Base-by-base conservation (phyloP, 495 filamentous ascomycete genomes). In the Neurospora sp. region DNA sequence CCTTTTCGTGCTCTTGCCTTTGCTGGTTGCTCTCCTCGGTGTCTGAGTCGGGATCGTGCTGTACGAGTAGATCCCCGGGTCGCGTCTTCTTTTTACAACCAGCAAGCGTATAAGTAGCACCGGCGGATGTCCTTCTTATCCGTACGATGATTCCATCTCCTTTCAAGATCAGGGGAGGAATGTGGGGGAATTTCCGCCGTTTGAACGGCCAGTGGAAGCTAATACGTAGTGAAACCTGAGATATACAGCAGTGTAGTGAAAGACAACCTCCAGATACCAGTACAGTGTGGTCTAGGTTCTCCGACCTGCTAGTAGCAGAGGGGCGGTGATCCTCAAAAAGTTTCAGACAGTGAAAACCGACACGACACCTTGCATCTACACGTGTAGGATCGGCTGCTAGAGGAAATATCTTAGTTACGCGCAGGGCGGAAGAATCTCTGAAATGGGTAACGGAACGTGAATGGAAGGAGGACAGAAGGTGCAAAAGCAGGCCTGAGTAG, bases 51-150 rank as follows among this genome's bases (percentile, higher is more conserved):
- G 78, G 69, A 77, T 69, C 73, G 75, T 72, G 74, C 75, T 75
- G 79, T 76, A 73, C 76, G 78, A 77, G 70, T 71, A 65, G 53
- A 65, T 65, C 27, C 27, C 69, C 70, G 73, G 73, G 71, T 40
- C 71, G 73, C 69, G 53, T 65, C 53, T 65, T 37, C 14, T 65
- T 35, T 37, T 38, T 72, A 65, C 75, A 78, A 78, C 76, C 78
- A 73, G 73, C 73, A 77, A 72, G 74, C 70, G 53, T 81, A 75
- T 76, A 76, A 78, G 79, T 78, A 76, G 74, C 76, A 70, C 53
- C 73, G 73, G 76, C 75, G 70, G 74, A 48, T 73, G 71, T 71
- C 70, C 72, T 71, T 71, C 74, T 72, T 71, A 73, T 41, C 40
- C 74, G 72, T 70, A 65, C 69, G 71, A 61, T 65, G 53, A 14